Conservation (phyloP, 2,329 filamentous ascomycete genomes). For the Chaetothyriales sp. region DNA sequence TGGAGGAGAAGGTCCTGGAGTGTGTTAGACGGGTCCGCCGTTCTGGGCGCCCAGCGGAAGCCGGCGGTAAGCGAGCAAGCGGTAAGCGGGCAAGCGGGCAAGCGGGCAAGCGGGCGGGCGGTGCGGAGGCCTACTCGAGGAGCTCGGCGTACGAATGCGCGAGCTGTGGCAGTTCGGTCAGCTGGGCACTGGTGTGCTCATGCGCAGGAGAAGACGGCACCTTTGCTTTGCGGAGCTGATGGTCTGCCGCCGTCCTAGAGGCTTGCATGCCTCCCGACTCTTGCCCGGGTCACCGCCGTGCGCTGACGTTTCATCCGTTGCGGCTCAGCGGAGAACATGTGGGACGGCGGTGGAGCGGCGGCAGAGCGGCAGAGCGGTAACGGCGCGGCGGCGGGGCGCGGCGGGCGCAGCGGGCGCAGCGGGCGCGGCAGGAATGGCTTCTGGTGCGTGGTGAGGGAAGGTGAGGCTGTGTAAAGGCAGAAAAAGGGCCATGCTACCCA, state of each 20-base stretch:
- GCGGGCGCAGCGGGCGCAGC: too few species aligned
- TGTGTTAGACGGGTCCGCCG: constrained; percentile 9
- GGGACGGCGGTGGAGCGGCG: background rate
- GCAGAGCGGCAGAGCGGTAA: too few species aligned
- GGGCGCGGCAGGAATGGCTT: constrained; percentile 25
- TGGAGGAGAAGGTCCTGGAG: constrained; percentile 76
- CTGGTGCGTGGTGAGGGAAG: constrained; percentile 27
- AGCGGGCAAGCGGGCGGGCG: too few species aligned
- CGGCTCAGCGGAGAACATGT: background rate
- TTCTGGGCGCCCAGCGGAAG: background rate
- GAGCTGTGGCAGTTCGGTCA: constrained; percentile 47
- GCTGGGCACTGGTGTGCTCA: constrained; percentile 2
- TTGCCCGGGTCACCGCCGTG: background rate
- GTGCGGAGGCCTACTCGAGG: constrained; percentile 56
- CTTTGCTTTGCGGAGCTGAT: constrained; percentile 48
- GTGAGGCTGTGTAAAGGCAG: constrained; percentile 26
- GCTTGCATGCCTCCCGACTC: constrained; percentile 26
- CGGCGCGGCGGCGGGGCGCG: too few species aligned
- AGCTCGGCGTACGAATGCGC: constrained; percentile 93
- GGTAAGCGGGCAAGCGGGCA: too few species aligned
- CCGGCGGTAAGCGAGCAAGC: background rate
- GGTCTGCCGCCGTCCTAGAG: constrained; percentile 40
- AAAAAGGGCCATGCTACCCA: too few species aligned
- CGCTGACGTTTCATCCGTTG: background rate
- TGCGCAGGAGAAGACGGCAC: constrained; percentile 21